Evolutionary conservation across 2,329 filamentous ascomycete species (phyloP).

Genomic region (Lasiodiplodia sp.): DNA sequence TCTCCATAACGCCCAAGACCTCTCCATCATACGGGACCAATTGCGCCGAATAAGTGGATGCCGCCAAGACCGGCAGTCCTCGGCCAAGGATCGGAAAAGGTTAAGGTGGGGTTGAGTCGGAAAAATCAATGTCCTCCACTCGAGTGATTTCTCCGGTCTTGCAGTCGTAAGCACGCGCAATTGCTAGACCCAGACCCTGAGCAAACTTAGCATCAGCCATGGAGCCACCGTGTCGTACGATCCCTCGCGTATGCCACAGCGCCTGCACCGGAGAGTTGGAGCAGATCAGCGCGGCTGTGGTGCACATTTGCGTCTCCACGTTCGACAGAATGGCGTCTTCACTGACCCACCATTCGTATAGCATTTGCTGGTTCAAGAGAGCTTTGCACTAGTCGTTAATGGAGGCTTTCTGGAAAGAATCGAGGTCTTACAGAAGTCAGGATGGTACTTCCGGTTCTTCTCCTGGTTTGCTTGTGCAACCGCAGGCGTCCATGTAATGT

Average conservation of each 20-base stretch:
- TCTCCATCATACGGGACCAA: not conserved
- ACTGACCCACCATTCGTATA: conserved; percentile 16
- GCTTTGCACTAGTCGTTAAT: not conserved
- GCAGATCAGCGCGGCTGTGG: conserved; percentile 1
- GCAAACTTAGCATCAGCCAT: not conserved
- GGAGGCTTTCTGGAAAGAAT: not conserved
- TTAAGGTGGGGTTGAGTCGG: conserved; percentile 1
- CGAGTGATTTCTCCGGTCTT: conserved; percentile 2
- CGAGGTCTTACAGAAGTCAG: not conserved
- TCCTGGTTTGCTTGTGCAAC: not conserved
- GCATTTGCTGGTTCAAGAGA: not conserved
- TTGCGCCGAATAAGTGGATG: conserved; percentile 15
- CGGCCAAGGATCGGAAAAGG: not conserved
- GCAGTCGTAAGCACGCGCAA: conserved; percentile 4
- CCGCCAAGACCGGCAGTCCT: not conserved
- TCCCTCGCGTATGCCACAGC: not conserved
- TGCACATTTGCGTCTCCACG: conserved; percentile 14
- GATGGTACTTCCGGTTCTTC: conserved; percentile 8
- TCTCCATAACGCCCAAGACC: not conserved
- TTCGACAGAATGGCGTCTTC: conserved; percentile 6
- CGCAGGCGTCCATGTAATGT: not conserved
- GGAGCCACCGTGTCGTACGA: not conserved
- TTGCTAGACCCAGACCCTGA: not conserved
- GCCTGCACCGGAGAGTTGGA: not conserved
- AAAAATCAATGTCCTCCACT: conserved; percentile 17